A percentile compares a stretch with the other conserved stretches of the same genome.
Conservation (phyloP, 768 basidiomycete species). For the Amanita rubescens region DNA sequence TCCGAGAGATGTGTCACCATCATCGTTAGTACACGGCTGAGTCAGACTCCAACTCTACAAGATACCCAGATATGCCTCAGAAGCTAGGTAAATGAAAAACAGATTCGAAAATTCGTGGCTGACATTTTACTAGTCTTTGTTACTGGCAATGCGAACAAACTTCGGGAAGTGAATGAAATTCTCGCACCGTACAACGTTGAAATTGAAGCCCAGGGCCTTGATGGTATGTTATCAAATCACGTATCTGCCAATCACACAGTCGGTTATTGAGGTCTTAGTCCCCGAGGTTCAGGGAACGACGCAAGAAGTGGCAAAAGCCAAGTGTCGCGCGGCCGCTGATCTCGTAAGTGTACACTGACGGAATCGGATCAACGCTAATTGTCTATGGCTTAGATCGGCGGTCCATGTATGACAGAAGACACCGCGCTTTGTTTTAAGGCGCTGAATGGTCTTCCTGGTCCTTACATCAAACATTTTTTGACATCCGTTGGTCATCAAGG, state of each 20-base stretch:
- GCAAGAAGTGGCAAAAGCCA: slow-evolving; percentile 80
- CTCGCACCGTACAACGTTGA: slow-evolving; percentile 62
- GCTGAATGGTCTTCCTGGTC: slow-evolving; percentile 86
- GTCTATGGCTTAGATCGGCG: slow-evolving; percentile 29
- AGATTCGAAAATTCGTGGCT: background rate
- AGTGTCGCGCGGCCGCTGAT: slow-evolving; percentile 82
- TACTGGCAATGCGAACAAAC: slow-evolving; percentile 90
- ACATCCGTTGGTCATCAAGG: slow-evolving; percentile 40
- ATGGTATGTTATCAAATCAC: slow-evolving; percentile 46
- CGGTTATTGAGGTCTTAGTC: slow-evolving; percentile 37
- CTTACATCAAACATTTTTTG: slow-evolving; percentile 95
- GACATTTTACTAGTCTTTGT: slow-evolving; percentile 62
- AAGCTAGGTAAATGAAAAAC: background rate
- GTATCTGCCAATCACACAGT: too few relatives aligned
- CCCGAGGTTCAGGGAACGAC: slow-evolving; percentile 94
- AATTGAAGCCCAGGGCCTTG: slow-evolving; percentile 71
- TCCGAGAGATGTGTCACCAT: background rate
- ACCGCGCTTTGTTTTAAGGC: slow-evolving; percentile 91
- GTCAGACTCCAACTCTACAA: background rate
- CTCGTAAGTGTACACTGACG: slow-evolving; percentile 36
- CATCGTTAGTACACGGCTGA: background rate
- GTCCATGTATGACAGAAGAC: slow-evolving; percentile 74
- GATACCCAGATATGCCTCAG: background rate
- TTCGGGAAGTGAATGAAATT: slow-evolving; percentile 83
- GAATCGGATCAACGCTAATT: background rate